Base-by-base conservation (phyloP, 345 rosid species). In the Acer negundo region DNA sequence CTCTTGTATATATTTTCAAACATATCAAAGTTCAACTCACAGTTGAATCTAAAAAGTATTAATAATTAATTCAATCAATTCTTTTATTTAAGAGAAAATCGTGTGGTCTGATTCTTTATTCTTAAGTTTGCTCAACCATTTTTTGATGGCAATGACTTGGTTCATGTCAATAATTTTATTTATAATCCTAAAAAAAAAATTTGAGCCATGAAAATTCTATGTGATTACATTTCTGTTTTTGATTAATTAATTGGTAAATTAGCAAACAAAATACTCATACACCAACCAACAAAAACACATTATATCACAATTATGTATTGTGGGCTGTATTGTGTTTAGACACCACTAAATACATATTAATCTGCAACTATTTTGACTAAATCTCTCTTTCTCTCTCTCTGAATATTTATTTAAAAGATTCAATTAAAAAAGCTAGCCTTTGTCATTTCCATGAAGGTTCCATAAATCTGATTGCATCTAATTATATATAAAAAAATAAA, bases 221-320 rank as follows among this genome's bases (percentile, higher is more conserved):
- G 62, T 15, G 26, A 16, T 31, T 38, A 78, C n/a, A 58, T 73
- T 17, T 12, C 15, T 40, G 47, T 74, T 70, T 66, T 70, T 22
- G 72, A 49, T 19, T 23, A 73, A 67, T 40, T 42, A 67, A 75
- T 17, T 20, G 86, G 85, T 80, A 79, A 73, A 35, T 35, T 35
- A 66, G 26, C 78, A 67, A 62, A 26, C 16, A 75, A 53, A 2
- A 77, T 72, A 77, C 49, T 79, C 26, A 78, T 75, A 1, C 38
- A 35, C 67, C 87, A 77, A 75, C 84, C 76, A 79, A 78, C 87
- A 83, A 63, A 73, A 77, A 69, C 38, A 35, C 38, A 35, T 35
- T 35, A 35, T 35, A 35, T 35, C 77, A 61, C 62, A 65, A 47
- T 12, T 20, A 53, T 53, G 49, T 20, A 58, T 15, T 16, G 49